A percentile compares a stretch with the other conserved stretches of the same genome.
These are phyloP conservation scores for Dalbergia cochinchinensis DNA, from an alignment of 306 rosid genomes.

Conservation along the genomic window DNA sequence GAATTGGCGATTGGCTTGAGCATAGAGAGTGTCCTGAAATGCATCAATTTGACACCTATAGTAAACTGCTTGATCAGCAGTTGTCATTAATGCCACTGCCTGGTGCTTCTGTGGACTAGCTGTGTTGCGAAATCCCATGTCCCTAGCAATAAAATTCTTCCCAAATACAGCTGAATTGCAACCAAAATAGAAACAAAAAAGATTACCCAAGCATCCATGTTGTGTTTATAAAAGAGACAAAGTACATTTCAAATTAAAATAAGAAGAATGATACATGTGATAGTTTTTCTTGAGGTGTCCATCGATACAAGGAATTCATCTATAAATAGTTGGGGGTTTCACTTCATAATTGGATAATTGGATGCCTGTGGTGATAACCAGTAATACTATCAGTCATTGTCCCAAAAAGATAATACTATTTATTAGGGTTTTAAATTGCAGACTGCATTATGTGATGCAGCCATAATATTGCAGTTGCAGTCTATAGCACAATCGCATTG, in stretches of 20 bases:
- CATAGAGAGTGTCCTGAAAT: constrained; percentile 78
- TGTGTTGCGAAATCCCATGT: constrained; percentile 73
- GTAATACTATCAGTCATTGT: no score
- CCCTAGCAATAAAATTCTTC: constrained; percentile 64
- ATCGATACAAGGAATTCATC: no score
- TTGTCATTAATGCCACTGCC: constrained; percentile 79
- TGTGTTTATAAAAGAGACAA: not conserved
- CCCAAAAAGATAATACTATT: no score
- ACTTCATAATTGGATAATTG: no score
- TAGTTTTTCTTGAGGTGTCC: no score
- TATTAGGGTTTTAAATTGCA: no score
- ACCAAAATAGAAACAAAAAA: not conserved
- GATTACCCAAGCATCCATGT: not conserved
- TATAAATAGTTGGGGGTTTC: no score
- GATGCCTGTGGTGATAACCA: no score
- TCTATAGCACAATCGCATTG: no score
- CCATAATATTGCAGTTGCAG: no score
- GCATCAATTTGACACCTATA: constrained; percentile 71
- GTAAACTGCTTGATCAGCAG: constrained; percentile 67
- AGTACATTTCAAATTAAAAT: not conserved
- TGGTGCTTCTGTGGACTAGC: constrained; percentile 82
- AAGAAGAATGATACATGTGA: no score
- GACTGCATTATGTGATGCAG: no score
- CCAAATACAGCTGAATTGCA: constrained; percentile 61
- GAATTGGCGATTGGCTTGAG: constrained; percentile 70